Evolutionary conservation across 129 eudicot species (phyloP).

Genomic region (Chrysanthemum makinoi): DNA sequence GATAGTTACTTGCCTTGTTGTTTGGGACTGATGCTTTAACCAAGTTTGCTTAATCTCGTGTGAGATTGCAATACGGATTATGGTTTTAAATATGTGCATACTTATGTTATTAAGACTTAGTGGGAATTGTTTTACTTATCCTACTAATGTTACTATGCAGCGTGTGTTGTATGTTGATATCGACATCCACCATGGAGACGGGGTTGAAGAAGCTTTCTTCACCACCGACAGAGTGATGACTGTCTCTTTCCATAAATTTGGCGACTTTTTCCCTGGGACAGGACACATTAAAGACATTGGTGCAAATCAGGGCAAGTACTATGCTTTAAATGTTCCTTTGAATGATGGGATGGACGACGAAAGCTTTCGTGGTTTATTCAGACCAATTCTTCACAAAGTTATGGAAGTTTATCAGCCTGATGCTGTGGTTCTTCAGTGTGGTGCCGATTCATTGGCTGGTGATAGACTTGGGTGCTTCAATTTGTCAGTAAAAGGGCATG

Average conservation of each 20-base stretch:
- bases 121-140: neutral
- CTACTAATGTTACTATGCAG: conserved; percentile 38
- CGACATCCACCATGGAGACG: conserved; percentile 93
- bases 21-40: no score
- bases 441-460: conserved; percentile 94
- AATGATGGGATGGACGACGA: conserved; percentile 85
- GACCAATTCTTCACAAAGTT: conserved; percentile 77
- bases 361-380: conserved; percentile 62
- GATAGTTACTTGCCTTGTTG: no score
- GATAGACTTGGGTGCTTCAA: conserved; percentile 91
- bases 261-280: conserved; percentile 90
- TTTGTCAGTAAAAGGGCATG: conserved; percentile 93
- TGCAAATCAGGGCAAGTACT: conserved; percentile 61
- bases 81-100: no score
- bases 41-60: no score
- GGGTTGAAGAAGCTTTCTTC: conserved; percentile 94
- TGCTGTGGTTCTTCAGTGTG: conserved; percentile 96
- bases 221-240: conserved; percentile 95
- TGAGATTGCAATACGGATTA: no score
- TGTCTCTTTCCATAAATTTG: conserved; percentile 87
- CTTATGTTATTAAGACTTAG: neutral
- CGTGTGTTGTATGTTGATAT: conserved; percentile 86
- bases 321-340: conserved; percentile 83
- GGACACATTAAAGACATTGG: conserved; percentile 92
- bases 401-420: conserved; percentile 94